Base-by-base conservation (phyloP, 495 filamentous ascomycete genomes). In the Choiromyces venosus region DNA sequence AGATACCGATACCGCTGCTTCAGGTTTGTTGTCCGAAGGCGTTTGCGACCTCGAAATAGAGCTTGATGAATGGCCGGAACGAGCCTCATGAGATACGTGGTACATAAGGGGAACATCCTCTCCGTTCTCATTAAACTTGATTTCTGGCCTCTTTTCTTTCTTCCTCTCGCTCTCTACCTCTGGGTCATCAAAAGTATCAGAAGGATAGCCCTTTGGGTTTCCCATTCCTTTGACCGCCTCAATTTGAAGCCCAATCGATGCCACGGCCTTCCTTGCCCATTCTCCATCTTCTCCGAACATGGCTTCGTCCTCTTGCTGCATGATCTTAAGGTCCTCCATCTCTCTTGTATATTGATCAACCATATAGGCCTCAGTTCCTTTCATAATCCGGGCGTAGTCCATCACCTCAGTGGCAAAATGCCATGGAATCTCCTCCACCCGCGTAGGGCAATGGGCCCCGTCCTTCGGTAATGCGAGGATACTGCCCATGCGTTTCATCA, bases 341-440 rank as follows among this genome's bases (percentile, higher is more conserved):
- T 98, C 95, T 10, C 84, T 78, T 71, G 93, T 88, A 81, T 89
- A 94, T 82, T 97, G 90, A 68, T 87, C 84, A 25, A 83, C 78
- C 91, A 99, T 93, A 78, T 98, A 98, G 21, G 91, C 88, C 81
- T 92, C 90, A 5, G 91, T 93, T 18, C 94, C 95, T 82, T 92
- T 96, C 91, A 99, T 97, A 65, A 99, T 89, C 67, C 95, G 87
- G 66, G 93, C 93, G 84, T 97, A 98, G 81, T 99, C 95, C 80
- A 93, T 87, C 29, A 97, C 93, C 76, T 96, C 95, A 3, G 93
- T 93, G 40, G 92, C 92, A 83, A 94, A 92, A 78, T 96, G 91
- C 95, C 95, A 98, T 0, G 95, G 95, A 42, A 97, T 86, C 80
- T 92, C 91, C 46, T 95, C 90, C 19, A 85, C 86, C 19, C 87